Base-by-base conservation (phyloP, 768 basidiomycete species). In the Tephrocybe sp. region DNA sequence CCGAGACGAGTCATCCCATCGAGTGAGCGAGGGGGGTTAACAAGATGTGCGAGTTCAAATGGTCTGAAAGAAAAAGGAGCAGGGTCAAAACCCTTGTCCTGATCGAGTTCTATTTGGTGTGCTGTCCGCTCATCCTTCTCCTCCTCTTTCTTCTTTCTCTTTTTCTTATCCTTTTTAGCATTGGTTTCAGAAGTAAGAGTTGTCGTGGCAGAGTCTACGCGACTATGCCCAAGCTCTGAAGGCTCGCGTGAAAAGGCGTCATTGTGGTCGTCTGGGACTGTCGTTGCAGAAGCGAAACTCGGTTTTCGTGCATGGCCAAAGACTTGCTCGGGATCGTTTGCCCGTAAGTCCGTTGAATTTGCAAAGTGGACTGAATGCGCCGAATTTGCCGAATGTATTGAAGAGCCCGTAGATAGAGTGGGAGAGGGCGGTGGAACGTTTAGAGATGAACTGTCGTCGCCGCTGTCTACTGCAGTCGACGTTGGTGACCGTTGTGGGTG, bases 21-120 rank as follows among this genome's bases (percentile, higher is more conserved):
- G 10, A 94, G 56, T 55, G 75, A 86, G 46, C 51, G 51, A 70
- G 97, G 98, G 8, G 94, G 93, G 64, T 98, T 95, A 32, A 98
- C 83, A 47, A 97, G 79, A 53, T 83, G 81, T 1, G 95, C 95
- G 14, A 98, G 84, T 44, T 78, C 73, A 54, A 77, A 80, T 0
- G 95, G 91, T 50, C 83, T 84, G 62, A 85, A 85, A 10, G 62
- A 65, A 67, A 96, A 97, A 0, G 92, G 90, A 1, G 79, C 67
- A 1, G 86, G 81, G 64, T 94, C 79, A 26, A 72, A 60, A 20
- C 62, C 65, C 24, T 63, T 66, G 53, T 75, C 73, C 51, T 73
- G 71, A 17, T 68, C 69, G 10, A 73, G 63, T 48, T 72, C 70
- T 7, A 58, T 55, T 56, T 74, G 68, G 37, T 72, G 67, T 0